These are phyloP conservation scores for Camelina laxa DNA, from an alignment of 345 rosid genomes.

Conservation along the genomic window DNA sequence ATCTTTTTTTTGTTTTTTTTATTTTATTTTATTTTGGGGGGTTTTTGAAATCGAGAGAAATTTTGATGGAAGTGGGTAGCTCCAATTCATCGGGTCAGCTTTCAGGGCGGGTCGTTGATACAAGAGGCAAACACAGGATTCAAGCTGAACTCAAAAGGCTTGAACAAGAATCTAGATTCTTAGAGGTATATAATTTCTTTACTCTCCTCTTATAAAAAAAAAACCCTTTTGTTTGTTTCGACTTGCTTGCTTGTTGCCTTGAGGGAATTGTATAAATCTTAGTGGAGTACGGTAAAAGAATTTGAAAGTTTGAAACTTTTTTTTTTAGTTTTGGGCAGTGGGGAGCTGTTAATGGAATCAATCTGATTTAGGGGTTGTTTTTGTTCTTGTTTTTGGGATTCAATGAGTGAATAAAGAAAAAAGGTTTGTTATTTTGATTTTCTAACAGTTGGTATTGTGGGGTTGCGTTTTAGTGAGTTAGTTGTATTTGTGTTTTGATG, in stretches of 20 bases:
- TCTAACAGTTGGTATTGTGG: not conserved
- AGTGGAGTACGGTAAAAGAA: not conserved
- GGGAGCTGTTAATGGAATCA: not conserved
- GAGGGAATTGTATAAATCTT: not conserved
- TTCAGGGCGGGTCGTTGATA: slow-evolving; percentile 53
- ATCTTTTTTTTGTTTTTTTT: not conserved
- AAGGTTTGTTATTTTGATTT: not conserved
- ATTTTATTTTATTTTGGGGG: not conserved
- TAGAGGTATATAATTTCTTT: slow-evolving; percentile 54
- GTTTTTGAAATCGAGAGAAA: not conserved
- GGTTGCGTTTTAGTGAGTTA: not conserved
- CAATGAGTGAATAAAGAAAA: not conserved
- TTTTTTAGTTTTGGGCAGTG: not conserved
- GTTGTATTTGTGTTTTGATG: not conserved
- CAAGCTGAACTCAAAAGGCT: slow-evolving; percentile 79
- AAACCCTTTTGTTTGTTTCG: too few relatives aligned
- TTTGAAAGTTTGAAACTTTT: slow-evolving; percentile 19
- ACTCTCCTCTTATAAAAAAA: not conserved
- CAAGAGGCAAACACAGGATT: slow-evolving; percentile 80
- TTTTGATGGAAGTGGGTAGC: slow-evolving; percentile 59
- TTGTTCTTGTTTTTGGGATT: not conserved
- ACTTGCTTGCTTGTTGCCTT: too few relatives aligned
- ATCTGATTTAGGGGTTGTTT: slow-evolving; percentile 8
- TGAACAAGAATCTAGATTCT: slow-evolving; percentile 76
- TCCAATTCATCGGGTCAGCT: slow-evolving; percentile 58